Evolutionary conservation across 345 rosid genomes (phyloP), one percentile per base, ranked within the genome.

Genomic region (Heritiera littoralis): DNA sequence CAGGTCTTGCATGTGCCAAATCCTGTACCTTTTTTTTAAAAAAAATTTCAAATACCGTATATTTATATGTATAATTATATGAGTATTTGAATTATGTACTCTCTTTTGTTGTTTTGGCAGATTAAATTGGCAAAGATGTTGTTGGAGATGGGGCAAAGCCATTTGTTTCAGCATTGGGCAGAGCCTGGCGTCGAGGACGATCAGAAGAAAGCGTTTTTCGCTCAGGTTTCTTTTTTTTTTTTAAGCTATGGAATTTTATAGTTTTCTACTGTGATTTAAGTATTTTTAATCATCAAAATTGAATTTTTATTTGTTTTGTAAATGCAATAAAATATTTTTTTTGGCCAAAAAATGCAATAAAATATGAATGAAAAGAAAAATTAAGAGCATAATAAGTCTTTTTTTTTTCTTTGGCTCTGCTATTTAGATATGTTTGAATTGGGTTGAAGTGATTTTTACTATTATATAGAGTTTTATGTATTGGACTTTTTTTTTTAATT

Each of bases 101-200:
- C 52, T 35, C 12, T 63, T 45, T 54, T 14, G 41, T 3, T 20
- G 48, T 17, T 46, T 54, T 81, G 80, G 74, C 85, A 95, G 98
- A 77, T 92, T 78, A 90, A 90, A 80, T 81, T 95, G 88, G 98
- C 98, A 23, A 90, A 91, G 87, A 82, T 89, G 84, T 52, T 95
- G 78, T 66, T 90, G 56, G 94, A 93, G 80, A 87, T 85, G 86
- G 92, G 89, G 52, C 98, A 95, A 92, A 82, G 59, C 80, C 95
- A 90, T 82, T 76, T 95, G 80, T 95, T 95, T 79, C 72, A 78
- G 77, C 86, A 91, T 65, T 95, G 98, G 98, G 80, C 93, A 9
- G 89, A 82, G 66, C 94, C 90, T 6, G 95, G 98, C 12, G 87
- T 88, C 55, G 91, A 85, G 58, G 97, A 93, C 54, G 79, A 82